These are phyloP conservation scores for Geosmithia putterillii DNA, from an alignment of 2,329 filamentous ascomycete species.

Conservation along the genomic window DNA sequence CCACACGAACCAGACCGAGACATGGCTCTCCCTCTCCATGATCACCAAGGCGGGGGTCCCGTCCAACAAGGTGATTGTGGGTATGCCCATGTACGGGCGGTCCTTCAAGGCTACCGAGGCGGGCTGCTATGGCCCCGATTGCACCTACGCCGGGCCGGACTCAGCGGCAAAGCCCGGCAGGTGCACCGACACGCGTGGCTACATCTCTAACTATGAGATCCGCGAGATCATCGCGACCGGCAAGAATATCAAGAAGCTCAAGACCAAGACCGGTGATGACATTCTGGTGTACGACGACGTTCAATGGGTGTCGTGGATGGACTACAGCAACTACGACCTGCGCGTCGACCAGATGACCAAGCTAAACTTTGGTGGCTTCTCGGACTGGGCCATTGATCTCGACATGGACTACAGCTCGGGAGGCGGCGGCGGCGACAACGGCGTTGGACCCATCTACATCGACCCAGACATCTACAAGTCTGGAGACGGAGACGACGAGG, in stretches of 20 bases:
- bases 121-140: conserved; percentile 11
- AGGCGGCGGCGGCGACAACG: too few relatives aligned
- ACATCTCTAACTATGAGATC: conserved; percentile 17
- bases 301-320: conserved; percentile 8
- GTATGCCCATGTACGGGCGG: conserved; percentile 17
- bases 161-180: conserved; percentile 11
- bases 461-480: too few relatives aligned
- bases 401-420: background rate
- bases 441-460: too few relatives aligned
- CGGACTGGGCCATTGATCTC: conserved; percentile 9
- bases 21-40: conserved; percentile 15
- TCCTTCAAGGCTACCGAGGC: conserved; percentile 17
- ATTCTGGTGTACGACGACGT: conserved; percentile 6
- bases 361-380: conserved; percentile 6
- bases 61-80: conserved; percentile 15
- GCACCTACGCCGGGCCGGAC: conserved; percentile 15
- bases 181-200: conserved; percentile 15
- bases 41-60: conserved; percentile 20
- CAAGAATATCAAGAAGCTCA: conserved; percentile 1
- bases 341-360: background rate
- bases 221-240: conserved; percentile 13
- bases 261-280: conserved; percentile 1
- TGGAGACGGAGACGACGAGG: too few relatives aligned
- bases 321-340: conserved; percentile 3
- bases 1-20: conserved; percentile 23